Evolutionary conservation across 192 early-diverging fungal genomes (phyloP).

Genomic region (Coemansia sp.): DNA sequence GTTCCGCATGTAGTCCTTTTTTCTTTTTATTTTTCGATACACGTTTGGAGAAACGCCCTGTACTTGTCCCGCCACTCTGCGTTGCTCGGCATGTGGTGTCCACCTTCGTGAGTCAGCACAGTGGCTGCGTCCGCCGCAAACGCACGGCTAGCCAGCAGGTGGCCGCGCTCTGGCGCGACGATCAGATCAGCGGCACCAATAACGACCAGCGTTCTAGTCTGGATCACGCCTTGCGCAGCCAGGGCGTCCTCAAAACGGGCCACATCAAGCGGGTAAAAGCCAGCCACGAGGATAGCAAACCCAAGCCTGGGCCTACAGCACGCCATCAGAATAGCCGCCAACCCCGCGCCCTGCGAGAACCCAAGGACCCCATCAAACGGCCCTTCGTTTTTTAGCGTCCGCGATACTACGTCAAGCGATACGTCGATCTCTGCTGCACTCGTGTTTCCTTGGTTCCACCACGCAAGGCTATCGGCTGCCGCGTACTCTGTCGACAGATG

Average conservation of each 20-base stretch:
- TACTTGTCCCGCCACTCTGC: slow-evolving; percentile 25
- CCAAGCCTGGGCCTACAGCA: background rate
- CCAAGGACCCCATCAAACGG: slow-evolving; percentile 42
- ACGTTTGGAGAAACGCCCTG: slow-evolving; percentile 20
- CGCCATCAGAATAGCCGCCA: slow-evolving; percentile 29
- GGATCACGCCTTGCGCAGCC: background rate
- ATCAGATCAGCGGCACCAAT: slow-evolving; percentile 22
- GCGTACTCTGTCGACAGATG: slow-evolving; percentile 18
- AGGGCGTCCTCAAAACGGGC: slow-evolving; percentile 8
- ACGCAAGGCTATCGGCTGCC: slow-evolving; percentile 5
- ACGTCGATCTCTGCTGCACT: background rate
- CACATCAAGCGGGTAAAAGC: slow-evolving; percentile 27
- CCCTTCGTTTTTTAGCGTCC: slow-evolving; percentile 7
- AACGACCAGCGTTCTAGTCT: slow-evolving; percentile 6
- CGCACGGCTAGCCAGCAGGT: slow-evolving; percentile 9
- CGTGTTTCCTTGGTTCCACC: slow-evolving; percentile 32
- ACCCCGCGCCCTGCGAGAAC: slow-evolving; percentile 45
- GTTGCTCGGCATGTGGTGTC: slow-evolving; percentile 36
- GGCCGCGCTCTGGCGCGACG: slow-evolving; percentile 21
- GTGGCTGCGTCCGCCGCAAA: slow-evolving; percentile 2
- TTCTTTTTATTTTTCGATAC: background rate
- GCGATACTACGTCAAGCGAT: background rate
- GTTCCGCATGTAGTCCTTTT: slow-evolving; percentile 83
- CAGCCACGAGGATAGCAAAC: slow-evolving; percentile 28
- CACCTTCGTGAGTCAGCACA: slow-evolving; percentile 19